Base-by-base conservation (phyloP, 495 filamentous ascomycete species). In the Penicillium bialowiezense region DNA sequence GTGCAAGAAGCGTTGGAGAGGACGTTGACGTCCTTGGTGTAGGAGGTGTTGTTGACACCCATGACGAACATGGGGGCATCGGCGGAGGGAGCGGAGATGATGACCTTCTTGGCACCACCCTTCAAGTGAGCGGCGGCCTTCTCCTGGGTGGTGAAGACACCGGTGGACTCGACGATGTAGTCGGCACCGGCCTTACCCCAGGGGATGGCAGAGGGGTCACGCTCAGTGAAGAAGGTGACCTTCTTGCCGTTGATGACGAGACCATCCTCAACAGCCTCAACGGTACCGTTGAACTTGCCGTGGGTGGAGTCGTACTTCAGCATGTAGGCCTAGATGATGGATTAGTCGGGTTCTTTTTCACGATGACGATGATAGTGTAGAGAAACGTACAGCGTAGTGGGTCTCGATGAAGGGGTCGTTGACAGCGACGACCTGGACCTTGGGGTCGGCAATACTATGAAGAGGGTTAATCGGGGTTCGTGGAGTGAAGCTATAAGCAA, bases 51-150 rank as follows among this genome's bases (percentile, higher is more conserved):
- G 83, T 98, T 98, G 76, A 98, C 93, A 72, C 93, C 93, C 88
- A 96, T 96, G 65, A 98, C 93, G 82, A 93, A 98, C 93, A 98
- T 98, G 64, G 93, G 92, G 63, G 93, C 95, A 83, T 98, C 93
- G 52, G 91, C 91, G 58, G 93, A 98, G 58, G 93, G 93, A 63
- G 93, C 93, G 62, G 93, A 97, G 86, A 98, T 98, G 81, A 98
- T 80, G 73, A 98, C 93, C 82, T 96, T 96, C 90, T 97, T 97
- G 70, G 93, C 93, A 72, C 93, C 93, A 67, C 93, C 93, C 82
- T 93, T 92, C 83, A 98, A 83, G 78, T 98, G 93, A 63, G 85
- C 87, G 62, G 81, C 81, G 67, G 93, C 93, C 87, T 95, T 96
- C 50, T 97, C 93, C 56, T 77, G 88, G 74, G 92, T 97, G 79